phyloP scores from a whole-genome alignment of 805 yeast species.

The Lipomyces chichibuensis region DNA sequence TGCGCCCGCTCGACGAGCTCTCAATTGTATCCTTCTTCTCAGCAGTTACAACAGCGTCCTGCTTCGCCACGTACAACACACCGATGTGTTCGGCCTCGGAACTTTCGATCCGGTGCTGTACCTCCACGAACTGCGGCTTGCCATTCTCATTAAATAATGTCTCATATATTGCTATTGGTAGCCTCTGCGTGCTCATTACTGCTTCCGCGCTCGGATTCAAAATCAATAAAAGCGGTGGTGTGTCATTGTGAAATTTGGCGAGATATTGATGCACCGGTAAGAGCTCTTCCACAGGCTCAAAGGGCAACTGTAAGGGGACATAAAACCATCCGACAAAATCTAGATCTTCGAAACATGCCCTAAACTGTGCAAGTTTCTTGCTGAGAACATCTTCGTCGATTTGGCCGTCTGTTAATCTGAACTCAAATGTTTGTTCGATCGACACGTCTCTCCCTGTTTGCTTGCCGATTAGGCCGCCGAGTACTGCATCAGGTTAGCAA shows the following conservation, averaged over 20 bases:
- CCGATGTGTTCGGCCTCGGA: conserved; percentile 35
- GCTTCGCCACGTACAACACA: conserved; percentile 32
- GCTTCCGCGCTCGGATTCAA: conserved; percentile 17
- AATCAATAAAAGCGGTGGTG: conserved; percentile 29
- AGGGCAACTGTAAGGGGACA: conserved; percentile 33
- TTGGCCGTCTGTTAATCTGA: conserved; percentile 29
- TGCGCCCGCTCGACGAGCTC: neutral
- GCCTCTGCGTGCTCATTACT: conserved; percentile 10
- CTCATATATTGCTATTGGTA: conserved; percentile 32
- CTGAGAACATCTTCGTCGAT: conserved; percentile 39
- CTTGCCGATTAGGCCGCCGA: conserved; percentile 45
- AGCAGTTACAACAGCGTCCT: conserved; percentile 18
- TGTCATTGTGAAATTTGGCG: conserved; percentile 30
- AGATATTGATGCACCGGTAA: conserved; percentile 27
- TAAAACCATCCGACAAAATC: conserved; percentile 45
- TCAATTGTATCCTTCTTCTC: conserved; percentile 1
- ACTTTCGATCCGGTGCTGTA: conserved; percentile 27
- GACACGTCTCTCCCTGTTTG: conserved; percentile 40
- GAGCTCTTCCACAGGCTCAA: conserved; percentile 34
- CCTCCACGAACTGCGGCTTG: conserved; percentile 23
- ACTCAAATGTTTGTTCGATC: conserved; percentile 44
- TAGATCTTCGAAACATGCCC: conserved; percentile 41
- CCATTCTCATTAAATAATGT: conserved; percentile 26
- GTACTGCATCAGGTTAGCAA: conserved; percentile 30
- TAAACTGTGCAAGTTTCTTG: conserved; percentile 39